Conservation (phyloP, 768 basidiomycete species). For the Cubamyces lactineus region DNA sequence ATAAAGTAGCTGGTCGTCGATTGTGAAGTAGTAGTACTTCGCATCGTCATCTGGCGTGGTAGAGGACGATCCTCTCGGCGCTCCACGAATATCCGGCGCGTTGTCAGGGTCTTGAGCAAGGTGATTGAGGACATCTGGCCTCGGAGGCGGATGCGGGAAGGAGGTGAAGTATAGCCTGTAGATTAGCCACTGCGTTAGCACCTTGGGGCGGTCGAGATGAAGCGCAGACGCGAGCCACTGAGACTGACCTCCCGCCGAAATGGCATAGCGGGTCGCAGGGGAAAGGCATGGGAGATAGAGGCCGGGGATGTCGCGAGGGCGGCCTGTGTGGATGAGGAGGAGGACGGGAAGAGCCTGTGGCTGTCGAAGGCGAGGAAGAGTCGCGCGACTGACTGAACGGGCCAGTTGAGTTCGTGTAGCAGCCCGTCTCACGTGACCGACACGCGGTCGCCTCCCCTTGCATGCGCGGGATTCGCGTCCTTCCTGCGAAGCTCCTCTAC, state of each 20-base stretch:
- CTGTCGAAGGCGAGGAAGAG: constrained; percentile 24
- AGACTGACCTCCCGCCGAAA: constrained; percentile 70
- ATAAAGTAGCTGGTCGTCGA: constrained; percentile 92
- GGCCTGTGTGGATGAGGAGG: constrained; percentile 9
- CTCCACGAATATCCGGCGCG: constrained; percentile 64
- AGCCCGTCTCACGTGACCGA: constrained; percentile 33
- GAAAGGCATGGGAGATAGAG: constrained; percentile 38
- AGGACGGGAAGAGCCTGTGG: constrained; percentile 18
- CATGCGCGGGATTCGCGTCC: constrained; percentile 20
- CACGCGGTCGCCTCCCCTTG: constrained; percentile 31
- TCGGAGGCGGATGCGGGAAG: constrained; percentile 78
- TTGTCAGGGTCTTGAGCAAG: constrained; percentile 53
- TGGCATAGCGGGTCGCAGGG: constrained; percentile 78
- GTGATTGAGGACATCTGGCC: constrained; percentile 65
- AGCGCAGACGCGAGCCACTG: constrained; percentile 24
- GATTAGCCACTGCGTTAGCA: constrained; percentile 16
- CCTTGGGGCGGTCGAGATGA: constrained; percentile 7
- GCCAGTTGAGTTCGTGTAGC: constrained; percentile 28
- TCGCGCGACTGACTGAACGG: constrained; percentile 24
- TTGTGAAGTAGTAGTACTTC: constrained; percentile 87
- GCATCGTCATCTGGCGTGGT: constrained; percentile 74
- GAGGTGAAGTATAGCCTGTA: constrained; percentile 82
- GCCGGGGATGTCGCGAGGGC: background rate
- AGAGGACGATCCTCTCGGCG: constrained; percentile 55
- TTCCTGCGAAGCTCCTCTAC: constrained; percentile 2